Percentiles rank a stretch among this genome's conserved stretches.
phyloP scores from a whole-genome alignment of 495 filamentous ascomycete genomes.

The Lentithecium fluviatile region DNA sequence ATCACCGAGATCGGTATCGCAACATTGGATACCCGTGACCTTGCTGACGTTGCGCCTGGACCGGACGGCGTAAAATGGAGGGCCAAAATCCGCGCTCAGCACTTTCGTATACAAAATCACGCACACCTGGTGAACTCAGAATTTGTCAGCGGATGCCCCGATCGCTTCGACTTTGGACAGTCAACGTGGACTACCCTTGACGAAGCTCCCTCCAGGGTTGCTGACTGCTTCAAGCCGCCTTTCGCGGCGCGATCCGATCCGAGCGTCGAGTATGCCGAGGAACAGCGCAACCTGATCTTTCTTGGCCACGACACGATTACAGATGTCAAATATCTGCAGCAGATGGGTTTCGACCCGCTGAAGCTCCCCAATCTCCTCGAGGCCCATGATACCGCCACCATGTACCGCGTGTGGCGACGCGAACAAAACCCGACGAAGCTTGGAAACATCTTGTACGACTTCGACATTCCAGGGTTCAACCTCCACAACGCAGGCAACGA shows the following conservation, averaged over 20 bases:
- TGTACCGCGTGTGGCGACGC: slow-evolving; percentile 60
- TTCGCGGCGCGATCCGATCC: slow-evolving; percentile 41
- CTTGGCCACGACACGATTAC: slow-evolving; percentile 69
- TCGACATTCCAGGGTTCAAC: slow-evolving; percentile 61
- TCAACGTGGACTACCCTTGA: slow-evolving; percentile 44
- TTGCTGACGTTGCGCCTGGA: slow-evolving; percentile 56
- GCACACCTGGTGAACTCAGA: slow-evolving; percentile 59
- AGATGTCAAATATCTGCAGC: slow-evolving; percentile 66
- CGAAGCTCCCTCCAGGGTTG: slow-evolving; percentile 47
- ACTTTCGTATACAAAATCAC: slow-evolving; percentile 75
- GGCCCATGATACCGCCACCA: slow-evolving; percentile 64
- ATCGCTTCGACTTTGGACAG: slow-evolving; percentile 69
- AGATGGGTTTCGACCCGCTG: slow-evolving; percentile 58
- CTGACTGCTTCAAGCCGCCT: slow-evolving; percentile 52
- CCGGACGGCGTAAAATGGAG: slow-evolving; percentile 62
- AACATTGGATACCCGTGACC: slow-evolving; percentile 69
- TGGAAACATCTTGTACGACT: slow-evolving; percentile 56
- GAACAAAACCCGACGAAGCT: slow-evolving; percentile 56
- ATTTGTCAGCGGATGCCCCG: slow-evolving; percentile 68
- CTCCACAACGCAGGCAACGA: slow-evolving; percentile 97
- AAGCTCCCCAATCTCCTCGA: slow-evolving; percentile 57
- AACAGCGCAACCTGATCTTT: slow-evolving; percentile 63
- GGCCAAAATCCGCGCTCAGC: slow-evolving; percentile 61
- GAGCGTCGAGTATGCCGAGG: not conserved
- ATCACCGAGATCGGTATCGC: slow-evolving; percentile 88